Conservation (phyloP, 768 basidiomycete species). For the Clavulina sp. region DNA sequence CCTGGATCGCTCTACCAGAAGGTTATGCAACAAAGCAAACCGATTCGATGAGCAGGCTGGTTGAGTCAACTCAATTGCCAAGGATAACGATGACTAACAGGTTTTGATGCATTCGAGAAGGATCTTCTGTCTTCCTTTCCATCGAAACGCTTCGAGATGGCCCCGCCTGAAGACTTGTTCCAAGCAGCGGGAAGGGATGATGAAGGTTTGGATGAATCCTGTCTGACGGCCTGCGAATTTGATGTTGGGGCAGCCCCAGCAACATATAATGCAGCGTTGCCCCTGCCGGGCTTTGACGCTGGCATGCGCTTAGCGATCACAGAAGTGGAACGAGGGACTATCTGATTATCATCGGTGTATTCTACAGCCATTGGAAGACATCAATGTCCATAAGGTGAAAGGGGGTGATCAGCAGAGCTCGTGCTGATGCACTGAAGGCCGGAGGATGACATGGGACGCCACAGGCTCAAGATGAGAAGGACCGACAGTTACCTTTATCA, state of each 20-base stretch:
- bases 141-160: slow-evolving; percentile 82
- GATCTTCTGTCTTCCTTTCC: slow-evolving; percentile 46
- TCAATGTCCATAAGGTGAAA: no score
- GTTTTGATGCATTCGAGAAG: not conserved
- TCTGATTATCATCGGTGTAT: slow-evolving; percentile 75
- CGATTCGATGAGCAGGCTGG: slow-evolving; percentile 11
- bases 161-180: slow-evolving; percentile 39
- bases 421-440: no score
- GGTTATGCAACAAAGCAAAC: slow-evolving; percentile 4
- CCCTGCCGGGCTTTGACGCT: slow-evolving; percentile 61
- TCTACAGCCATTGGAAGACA: slow-evolving; percentile 30
- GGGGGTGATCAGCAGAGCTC: no score
- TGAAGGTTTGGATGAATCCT: not conserved
- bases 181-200: slow-evolving; percentile 25
- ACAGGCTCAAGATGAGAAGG: no score
- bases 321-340: slow-evolving; percentile 89
- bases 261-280: slow-evolving; percentile 63
- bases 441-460: no score
- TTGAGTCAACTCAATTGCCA: not conserved
- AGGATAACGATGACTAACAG: not conserved
- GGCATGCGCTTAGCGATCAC: slow-evolving; percentile 86
- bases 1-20: no score
- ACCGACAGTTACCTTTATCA: slow-evolving; percentile 92
- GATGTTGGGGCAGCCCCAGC: slow-evolving; percentile 19
- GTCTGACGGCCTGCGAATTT: not conserved